Conservation (phyloP, 306 rosid genomes). For the Quercus dentata region DNA sequence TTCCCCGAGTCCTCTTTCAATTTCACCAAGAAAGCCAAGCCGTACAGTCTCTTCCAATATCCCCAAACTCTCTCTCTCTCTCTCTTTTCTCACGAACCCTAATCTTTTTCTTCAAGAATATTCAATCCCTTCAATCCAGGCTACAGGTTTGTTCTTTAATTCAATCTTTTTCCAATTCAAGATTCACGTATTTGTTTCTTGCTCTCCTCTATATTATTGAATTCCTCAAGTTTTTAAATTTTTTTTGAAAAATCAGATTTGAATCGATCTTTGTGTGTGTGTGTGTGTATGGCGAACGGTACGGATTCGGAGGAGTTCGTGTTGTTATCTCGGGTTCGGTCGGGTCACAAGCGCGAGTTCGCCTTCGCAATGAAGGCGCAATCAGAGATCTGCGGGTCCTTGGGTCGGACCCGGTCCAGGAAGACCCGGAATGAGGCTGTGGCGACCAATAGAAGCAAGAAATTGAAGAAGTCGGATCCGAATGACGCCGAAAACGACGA, state of each 20-base stretch:
- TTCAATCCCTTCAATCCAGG: not conserved
- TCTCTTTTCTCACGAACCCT: conserved; percentile 2
- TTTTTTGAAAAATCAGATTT: not conserved
- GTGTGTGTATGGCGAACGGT: conserved; percentile 67
- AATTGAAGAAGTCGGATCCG: conserved; percentile 22
- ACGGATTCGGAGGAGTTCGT: conserved; percentile 63
- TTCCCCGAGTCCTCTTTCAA: conserved; percentile 6
- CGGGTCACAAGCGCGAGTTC: conserved; percentile 62
- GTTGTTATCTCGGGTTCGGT: conserved; percentile 60
- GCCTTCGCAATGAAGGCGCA: conserved; percentile 66
- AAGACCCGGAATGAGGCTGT: conserved; percentile 22
- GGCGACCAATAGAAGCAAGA: conserved; percentile 16
- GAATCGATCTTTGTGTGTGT: conserved; percentile 1
- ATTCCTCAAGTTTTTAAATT: not conserved
- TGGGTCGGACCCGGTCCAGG: conserved; percentile 54
- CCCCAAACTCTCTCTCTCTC: not conserved
- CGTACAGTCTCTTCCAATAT: not conserved
- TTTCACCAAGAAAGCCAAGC: conserved; percentile 14
- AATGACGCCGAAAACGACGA: not conserved
- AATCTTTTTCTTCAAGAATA: not conserved
- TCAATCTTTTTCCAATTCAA: not conserved
- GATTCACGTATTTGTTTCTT: not conserved
- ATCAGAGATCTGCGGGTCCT: conserved; percentile 40
- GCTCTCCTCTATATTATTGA: not conserved
- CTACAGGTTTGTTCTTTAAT: not conserved